A percentile compares a stretch with the other conserved stretches of the same genome.
Evolutionary conservation across 345 rosid genomes (phyloP).

Genomic region (Ailanthus altissimus): DNA sequence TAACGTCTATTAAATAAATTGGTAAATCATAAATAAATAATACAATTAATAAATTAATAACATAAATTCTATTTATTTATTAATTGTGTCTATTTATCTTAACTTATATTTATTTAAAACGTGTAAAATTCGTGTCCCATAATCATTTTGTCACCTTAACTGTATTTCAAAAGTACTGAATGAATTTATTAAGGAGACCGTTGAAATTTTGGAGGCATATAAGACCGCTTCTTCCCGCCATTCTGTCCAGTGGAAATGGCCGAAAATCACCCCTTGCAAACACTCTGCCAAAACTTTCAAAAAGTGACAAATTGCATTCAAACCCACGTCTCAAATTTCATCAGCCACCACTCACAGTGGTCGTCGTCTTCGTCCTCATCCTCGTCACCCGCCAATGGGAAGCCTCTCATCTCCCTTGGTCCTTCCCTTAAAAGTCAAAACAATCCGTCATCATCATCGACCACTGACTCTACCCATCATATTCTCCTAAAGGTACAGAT

Average conservation of each 20-base stretch:
- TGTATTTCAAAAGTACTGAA: no score
- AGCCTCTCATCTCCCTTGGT: slow-evolving; percentile 38
- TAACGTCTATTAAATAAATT: no score
- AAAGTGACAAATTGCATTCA: slow-evolving; percentile 55
- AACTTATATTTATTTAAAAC: no score
- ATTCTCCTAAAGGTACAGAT: slow-evolving; percentile 45
- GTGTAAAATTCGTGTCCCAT: no score
- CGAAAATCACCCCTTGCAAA: slow-evolving; percentile 52
- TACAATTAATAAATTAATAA: no score
- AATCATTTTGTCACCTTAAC: no score
- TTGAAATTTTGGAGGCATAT: no score
- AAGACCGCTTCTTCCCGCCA: slow-evolving; percentile 13
- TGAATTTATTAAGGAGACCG: no score
- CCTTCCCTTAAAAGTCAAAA: slow-evolving; percentile 24
- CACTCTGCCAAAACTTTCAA: slow-evolving; percentile 43
- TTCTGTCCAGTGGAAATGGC: slow-evolving; percentile 31
- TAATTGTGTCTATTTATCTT: no score
- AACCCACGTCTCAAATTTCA: slow-evolving; percentile 55
- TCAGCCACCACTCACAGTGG: slow-evolving; percentile 19
- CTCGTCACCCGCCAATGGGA: slow-evolving; percentile 20
- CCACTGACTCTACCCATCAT: slow-evolving; percentile 21
- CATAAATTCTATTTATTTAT: no score
- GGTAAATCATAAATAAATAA: no score
- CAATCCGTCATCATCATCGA: slow-evolving; percentile 28
- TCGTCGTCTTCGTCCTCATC: not conserved